Evolutionary conservation across 83 land plant genomes (phyloP).

Genomic region (Picea abies): DNA sequence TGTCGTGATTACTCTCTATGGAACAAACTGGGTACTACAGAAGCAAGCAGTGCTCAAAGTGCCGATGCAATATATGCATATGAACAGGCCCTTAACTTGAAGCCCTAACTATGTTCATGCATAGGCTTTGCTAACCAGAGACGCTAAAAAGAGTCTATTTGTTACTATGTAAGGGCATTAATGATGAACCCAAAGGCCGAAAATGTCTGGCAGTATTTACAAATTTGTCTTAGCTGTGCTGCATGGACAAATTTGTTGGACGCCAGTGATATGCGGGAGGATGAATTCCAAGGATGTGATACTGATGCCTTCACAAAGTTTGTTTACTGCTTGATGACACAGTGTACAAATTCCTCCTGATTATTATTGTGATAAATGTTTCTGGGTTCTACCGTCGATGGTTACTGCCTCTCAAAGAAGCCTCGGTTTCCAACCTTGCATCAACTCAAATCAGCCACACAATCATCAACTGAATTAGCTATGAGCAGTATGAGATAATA

Average conservation of each 20-base stretch:
- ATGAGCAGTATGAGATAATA: too few species aligned
- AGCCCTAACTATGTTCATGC: conserved; percentile 98
- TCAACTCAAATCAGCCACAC: too few species aligned
- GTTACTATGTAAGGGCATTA: conserved; percentile 92
- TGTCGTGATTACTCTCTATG: conserved; percentile 96
- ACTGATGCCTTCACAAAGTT: too few species aligned
- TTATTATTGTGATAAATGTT: too few species aligned
- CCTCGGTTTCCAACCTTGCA: too few species aligned
- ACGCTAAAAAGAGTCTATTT: conserved; percentile 86
- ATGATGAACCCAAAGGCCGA: conserved; percentile 99
- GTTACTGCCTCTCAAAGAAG: too few species aligned
- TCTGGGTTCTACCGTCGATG: too few species aligned
- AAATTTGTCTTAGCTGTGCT: conserved; percentile 72
- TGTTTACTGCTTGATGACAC: neutral
- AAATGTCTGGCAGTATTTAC: conserved; percentile 97
- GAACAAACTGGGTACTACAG: conserved; percentile 99
- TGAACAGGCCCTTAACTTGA: conserved; percentile 96
- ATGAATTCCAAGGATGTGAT: too few species aligned
- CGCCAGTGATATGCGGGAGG: too few species aligned
- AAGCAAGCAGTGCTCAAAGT: conserved; percentile 98
- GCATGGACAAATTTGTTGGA: too few species aligned
- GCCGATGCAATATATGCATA: conserved; percentile 95
- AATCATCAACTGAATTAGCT: too few species aligned
- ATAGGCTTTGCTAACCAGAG: conserved; percentile 99
- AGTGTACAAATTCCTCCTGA: neutral